Evolutionary conservation across 306 rosid species (phyloP).

Genomic region (Vicia faba): DNA sequence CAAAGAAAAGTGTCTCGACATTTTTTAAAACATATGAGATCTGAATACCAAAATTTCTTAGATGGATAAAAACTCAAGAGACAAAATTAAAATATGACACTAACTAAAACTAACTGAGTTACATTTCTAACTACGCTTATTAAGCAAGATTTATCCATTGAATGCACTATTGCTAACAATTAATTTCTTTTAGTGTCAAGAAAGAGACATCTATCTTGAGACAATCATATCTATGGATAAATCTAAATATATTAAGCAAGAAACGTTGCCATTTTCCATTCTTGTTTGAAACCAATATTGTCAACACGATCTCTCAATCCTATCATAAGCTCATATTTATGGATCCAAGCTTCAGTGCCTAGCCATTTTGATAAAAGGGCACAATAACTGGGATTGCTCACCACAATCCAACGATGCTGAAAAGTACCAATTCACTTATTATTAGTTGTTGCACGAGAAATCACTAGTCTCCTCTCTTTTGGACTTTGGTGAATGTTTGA

Average conservation of each 20-base stretch:
- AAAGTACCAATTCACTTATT: constrained; percentile 41
- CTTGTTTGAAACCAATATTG: constrained; percentile 54
- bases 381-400: constrained; percentile 70
- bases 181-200: constrained; percentile 22
- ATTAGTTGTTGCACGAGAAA: constrained; percentile 33
- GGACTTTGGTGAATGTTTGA: no score
- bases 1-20: no score
- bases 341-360: constrained; percentile 76
- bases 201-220: constrained; percentile 55
- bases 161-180: no score
- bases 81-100: no score
- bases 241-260: constrained; percentile 68
- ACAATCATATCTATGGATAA: constrained; percentile 72
- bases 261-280: constrained; percentile 64
- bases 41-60: no score
- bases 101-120: no score
- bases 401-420: constrained; percentile 82
- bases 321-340: constrained; percentile 61
- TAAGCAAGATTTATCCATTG: no score
- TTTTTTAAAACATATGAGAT: no score
- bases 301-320: constrained; percentile 59
- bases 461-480: background rate
- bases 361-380: constrained; percentile 72
- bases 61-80: no score
- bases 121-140: no score